Evolutionary conservation across 225 moss, liverwort and hornwort species (phyloP).

Genomic region (Marchantia paleacea): DNA sequence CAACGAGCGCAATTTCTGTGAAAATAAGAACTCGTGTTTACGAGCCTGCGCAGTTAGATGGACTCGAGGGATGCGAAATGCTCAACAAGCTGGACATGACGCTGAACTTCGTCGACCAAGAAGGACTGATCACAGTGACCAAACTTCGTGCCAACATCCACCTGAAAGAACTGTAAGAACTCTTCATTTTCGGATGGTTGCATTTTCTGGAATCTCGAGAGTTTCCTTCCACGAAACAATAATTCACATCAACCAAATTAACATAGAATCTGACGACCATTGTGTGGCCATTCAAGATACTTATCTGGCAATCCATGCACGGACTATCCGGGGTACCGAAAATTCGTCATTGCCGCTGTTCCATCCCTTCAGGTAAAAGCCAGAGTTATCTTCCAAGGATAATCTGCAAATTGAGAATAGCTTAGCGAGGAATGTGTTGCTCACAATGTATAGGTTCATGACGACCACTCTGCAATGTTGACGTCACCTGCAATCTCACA

Average conservation of each 20-base stretch:
- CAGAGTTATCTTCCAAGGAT: background rate
- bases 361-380: slow-evolving; percentile 63
- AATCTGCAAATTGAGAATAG: background rate
- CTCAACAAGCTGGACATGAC: slow-evolving; percentile 81
- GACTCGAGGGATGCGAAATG: slow-evolving; percentile 77
- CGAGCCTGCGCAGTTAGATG: slow-evolving; percentile 66
- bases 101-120: slow-evolving; percentile 75
- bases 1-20: background rate
- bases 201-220: background rate
- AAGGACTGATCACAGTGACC: slow-evolving; percentile 40
- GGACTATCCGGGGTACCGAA: slow-evolving; percentile 72
- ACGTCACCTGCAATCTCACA: background rate
- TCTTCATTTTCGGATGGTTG: background rate
- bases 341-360: slow-evolving; percentile 64
- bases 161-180: slow-evolving; percentile 62
- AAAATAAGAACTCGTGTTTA: background rate
- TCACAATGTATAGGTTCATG: background rate
- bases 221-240: background rate
- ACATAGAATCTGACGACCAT: background rate
- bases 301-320: slow-evolving; percentile 92
- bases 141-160: slow-evolving; percentile 64
- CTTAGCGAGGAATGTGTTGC: background rate
- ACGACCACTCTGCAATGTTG: background rate
- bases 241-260: background rate
- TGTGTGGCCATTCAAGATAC: slow-evolving; percentile 43